Conservation (phyloP, 495 filamentous ascomycete genomes). For the Geopyxis carbonaria region DNA sequence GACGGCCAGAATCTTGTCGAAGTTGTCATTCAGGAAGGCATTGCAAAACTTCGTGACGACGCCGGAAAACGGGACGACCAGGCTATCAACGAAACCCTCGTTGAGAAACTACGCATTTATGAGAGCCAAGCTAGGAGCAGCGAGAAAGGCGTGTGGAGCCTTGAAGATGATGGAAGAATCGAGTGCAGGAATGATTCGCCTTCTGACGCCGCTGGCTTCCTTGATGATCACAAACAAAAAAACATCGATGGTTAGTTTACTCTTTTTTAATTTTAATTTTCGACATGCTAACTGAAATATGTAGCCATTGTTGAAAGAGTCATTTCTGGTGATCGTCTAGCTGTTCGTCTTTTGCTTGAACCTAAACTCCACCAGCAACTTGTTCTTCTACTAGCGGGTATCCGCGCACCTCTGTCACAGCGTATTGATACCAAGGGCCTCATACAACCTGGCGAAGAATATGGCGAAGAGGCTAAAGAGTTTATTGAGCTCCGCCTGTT, state of each 20-base stretch:
- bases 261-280: not conserved
- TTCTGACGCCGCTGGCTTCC: conserved; percentile 49
- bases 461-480: conserved; percentile 64
- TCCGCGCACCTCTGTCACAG: conserved; percentile 71
- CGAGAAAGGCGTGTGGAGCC: conserved; percentile 59
- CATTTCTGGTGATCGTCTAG: conserved; percentile 72
- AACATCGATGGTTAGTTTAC: conserved; percentile 41
- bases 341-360: conserved; percentile 60
- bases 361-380: conserved; percentile 68
- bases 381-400: conserved; percentile 70
- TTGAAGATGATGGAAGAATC: conserved; percentile 39
- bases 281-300: conserved; percentile 5
- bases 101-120: conserved; percentile 59
- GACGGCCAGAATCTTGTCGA: conserved; percentile 64
- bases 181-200: conserved; percentile 59
- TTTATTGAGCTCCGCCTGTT: conserved; percentile 73
- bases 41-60: conserved; percentile 82
- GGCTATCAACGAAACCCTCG: conserved; percentile 44
- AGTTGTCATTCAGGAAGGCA: conserved; percentile 63
- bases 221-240: conserved; percentile 61
- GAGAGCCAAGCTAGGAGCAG: conserved; percentile 66
- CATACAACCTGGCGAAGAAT: conserved; percentile 69
- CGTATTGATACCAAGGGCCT: conserved; percentile 61
- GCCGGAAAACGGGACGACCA: conserved; percentile 71
- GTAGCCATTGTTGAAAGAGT: conserved; percentile 64